These are phyloP conservation scores for Lactifluus rugatus DNA, from an alignment of 768 basidiomycete genomes.

Conservation along the genomic window DNA sequence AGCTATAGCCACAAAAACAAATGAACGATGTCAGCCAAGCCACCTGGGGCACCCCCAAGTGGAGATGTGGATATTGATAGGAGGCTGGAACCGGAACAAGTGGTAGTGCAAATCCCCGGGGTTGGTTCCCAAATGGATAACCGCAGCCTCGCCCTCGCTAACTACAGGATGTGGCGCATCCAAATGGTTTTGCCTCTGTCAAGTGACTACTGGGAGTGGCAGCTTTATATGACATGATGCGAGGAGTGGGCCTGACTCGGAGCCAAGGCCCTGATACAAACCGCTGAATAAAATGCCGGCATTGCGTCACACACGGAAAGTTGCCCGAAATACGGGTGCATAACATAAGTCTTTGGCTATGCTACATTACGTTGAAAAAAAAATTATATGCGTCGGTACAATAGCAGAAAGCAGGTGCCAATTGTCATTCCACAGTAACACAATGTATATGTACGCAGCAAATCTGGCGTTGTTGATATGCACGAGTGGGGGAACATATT, in stretches of 20 bases:
- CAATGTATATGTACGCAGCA: not conserved
- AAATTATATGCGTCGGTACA: slow-evolving; percentile 13
- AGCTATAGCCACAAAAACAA: not conserved
- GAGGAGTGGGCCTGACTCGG: not conserved
- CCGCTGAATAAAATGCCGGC: not conserved
- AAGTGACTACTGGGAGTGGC: not conserved
- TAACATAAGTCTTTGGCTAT: not conserved
- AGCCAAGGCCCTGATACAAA: not conserved
- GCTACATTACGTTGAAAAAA: slow-evolving; percentile 9
- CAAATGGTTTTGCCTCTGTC: not conserved
- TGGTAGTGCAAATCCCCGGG: too few species aligned
- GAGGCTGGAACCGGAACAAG: not conserved
- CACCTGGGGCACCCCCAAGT: too few species aligned
- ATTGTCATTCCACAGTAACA: slow-evolving; percentile 5
- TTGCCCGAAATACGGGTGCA: not conserved
- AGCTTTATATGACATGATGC: not conserved
- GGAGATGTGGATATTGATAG: too few species aligned
- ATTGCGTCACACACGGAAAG: not conserved
- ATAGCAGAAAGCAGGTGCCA: not conserved
- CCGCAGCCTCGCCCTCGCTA: not conserved
- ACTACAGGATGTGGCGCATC: not conserved
- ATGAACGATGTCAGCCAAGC: not conserved
- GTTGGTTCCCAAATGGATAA: not conserved
- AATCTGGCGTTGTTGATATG: not conserved
- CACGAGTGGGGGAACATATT: not conserved